These are phyloP conservation scores for Trypanosoma scelopori DNA, from an alignment of 208 protist species.

Conservation along the genomic window DNA sequence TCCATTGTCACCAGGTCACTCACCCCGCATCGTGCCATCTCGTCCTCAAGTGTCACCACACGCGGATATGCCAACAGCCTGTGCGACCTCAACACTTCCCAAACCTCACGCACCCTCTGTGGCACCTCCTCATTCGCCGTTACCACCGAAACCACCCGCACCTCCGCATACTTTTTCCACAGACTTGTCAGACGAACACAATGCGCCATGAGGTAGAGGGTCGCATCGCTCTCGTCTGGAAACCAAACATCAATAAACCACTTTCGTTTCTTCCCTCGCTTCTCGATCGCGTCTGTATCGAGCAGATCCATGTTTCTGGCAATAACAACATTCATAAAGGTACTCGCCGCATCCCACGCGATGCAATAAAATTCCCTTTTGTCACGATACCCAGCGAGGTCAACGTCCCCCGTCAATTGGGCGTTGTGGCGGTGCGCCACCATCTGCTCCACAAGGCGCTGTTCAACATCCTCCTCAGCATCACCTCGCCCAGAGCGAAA, in stretches of 20 bases:
- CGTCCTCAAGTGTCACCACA: slow-evolving; percentile 7
- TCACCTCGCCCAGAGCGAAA: slow-evolving; percentile 6
- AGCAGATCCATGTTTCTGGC: slow-evolving; percentile 22
- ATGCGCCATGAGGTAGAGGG: slow-evolving; percentile 16
- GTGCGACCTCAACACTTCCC: slow-evolving; percentile 1
- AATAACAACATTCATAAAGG: slow-evolving; percentile 21
- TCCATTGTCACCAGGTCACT: background rate
- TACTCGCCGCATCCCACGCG: slow-evolving; percentile 11
- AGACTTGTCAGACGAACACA: slow-evolving; percentile 10
- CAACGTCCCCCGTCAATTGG: background rate
- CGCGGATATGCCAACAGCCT: slow-evolving; percentile 2
- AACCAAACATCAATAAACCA: slow-evolving; percentile 29
- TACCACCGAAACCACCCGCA: slow-evolving; percentile 15
- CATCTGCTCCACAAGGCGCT: slow-evolving; percentile 13
- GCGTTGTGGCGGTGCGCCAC: slow-evolving; percentile 12
- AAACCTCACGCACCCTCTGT: slow-evolving; percentile 10
- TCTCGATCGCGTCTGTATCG: slow-evolving; percentile 12
- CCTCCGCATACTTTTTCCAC: slow-evolving; percentile 7
- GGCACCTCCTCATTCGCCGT: background rate
- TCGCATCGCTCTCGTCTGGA: slow-evolving; percentile 9
- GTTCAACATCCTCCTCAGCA: slow-evolving; percentile 4
- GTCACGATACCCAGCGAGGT: slow-evolving; percentile 14
- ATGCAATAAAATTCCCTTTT: slow-evolving; percentile 22
- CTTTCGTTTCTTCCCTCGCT: slow-evolving; percentile 11
- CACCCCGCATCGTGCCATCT: background rate